Conservation (phyloP, 225 moss, liverwort and hornwort species). For the Polytrichum formosum region DNA sequence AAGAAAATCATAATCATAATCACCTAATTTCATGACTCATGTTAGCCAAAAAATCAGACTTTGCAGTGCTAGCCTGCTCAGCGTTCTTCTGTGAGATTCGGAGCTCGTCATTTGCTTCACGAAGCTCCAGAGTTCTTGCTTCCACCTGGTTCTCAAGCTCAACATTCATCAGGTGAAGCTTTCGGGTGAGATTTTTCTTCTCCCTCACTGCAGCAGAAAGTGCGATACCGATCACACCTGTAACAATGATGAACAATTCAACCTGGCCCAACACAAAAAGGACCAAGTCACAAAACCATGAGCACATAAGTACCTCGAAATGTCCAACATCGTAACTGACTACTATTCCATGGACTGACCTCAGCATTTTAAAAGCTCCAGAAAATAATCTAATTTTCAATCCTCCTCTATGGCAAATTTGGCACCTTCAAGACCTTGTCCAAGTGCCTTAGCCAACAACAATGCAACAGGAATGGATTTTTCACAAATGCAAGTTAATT, state of each 20-base stretch:
- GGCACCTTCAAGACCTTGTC: too few species aligned
- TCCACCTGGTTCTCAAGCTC: conserved; percentile 37
- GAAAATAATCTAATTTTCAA: too few species aligned
- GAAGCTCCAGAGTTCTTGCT: conserved; percentile 46
- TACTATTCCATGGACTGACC: too few species aligned
- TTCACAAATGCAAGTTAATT: too few species aligned
- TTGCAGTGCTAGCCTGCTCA: conserved; percentile 62
- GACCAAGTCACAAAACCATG: background rate
- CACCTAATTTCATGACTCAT: conserved; percentile 73
- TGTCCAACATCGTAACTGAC: too few species aligned
- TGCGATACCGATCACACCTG: conserved; percentile 45
- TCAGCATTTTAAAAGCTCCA: too few species aligned
- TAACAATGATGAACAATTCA: conserved; percentile 33
- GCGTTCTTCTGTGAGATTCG: conserved; percentile 51
- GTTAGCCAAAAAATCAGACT: conserved; percentile 60
- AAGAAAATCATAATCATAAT: background rate
- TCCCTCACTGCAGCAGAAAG: conserved; percentile 48
- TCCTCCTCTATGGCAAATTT: too few species aligned
- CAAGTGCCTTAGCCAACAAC: too few species aligned
- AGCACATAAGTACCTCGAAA: background rate
- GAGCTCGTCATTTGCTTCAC: conserved; percentile 49
- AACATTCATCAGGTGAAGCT: conserved; percentile 41
- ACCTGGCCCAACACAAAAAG: conserved; percentile 7
- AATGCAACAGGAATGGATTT: too few species aligned
- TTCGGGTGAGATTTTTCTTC: conserved; percentile 42